Base-by-base conservation (phyloP, 2,329 filamentous ascomycete genomes). In the Paracorniculantispora psalliotae region DNA sequence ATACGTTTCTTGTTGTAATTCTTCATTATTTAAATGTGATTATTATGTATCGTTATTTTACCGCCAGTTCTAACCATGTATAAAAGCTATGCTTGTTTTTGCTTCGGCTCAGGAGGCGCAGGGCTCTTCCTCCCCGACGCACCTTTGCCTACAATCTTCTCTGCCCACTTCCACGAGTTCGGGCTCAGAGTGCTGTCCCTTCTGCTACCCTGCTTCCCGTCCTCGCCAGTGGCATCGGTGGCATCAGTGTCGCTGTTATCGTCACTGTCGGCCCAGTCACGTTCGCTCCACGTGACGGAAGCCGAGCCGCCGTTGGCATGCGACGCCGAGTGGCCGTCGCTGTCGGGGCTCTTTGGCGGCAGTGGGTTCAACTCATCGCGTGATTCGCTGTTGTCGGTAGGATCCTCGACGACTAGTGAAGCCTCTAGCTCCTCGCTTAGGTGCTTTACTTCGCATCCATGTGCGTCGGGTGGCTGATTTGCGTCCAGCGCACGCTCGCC, bases 401-500 rank as follows among this genome's bases (percentile, higher is more conserved):
- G 19, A 8, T 57, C 46, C 0, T 46, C 46, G 19, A 50, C 43
- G 13, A 47, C 17, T 5, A 35, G 23, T n/a, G 52, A 39, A 2
- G 46, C 59, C 17, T 57, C 47, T 1, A 43, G 23, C 19, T 49
- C 52, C 39, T 57, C 53, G 19, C 59, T 63, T 3, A 61, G 57
- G 1, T 59, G 52, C 62, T 78, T 82, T 19, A 81, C 88, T 73
- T 92, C 89, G 43, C 81, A 79, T 9, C 89, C 90, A n/a, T 86
- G 79, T 59, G 78, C 75, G 44, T 81, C 83, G 0, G 87, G 85
- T 2, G 76, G 77, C 63, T 81, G 77, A 49, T 78, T 72, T 25
- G 83, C 75, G 43, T 79, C 79, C 63, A 87, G 84, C 0, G 91
- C 90, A 12, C 88, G 82, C 67, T 96, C 92, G 1, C 74, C 72